Evolutionary conservation across 805 yeast genomes (phyloP), one percentile per base, ranked within the genome.

Genomic region (Brettanomyces anomalus): DNA sequence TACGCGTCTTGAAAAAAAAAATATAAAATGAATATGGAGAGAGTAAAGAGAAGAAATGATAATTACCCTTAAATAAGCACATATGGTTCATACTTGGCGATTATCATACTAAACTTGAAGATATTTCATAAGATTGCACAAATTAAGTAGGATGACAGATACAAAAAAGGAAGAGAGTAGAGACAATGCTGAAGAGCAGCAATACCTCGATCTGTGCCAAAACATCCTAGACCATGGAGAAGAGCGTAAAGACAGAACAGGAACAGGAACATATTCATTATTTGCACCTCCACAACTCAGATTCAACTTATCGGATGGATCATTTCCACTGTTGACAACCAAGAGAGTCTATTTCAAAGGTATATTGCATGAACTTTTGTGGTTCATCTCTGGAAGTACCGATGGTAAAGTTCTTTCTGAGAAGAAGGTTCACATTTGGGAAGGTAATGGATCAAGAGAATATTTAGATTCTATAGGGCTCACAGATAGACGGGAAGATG

Each of bases 231-330:
- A 72, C 1, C 78, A 84, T 49, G 98, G 98, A 34, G 97, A 93
- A 58, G 74, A 74, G 53, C 78, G 99, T 48, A 90, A 93, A 7
- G 99, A 93, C 60, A 73, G 99, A 61, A 93, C 99, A 1, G 99
- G 98, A 1, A 93, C 99, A 0, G 99, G 99, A 4, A 93, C 99
- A 0, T 70, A 66, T 47, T 81, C 95, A 30, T 49, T 93, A 7
- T 93, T 93, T 62, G 98, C 94, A 0, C 99, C 99, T 19, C 97
- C 97, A 11, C 97, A 90, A 58, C 68, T 93, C 46, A 75, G 97
- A 42, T 93, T 93, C 64, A 76, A 77, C 48, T 67, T 93, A 37
- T 67, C 76, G 21, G 69, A 85, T 57, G 86, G 82, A 52, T 62
- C 69, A 20, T 85, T 90, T 58, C 99, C 99, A 1, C 67, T 93